A percentile compares a stretch with the other conserved stretches of the same genome.
These are phyloP conservation scores for Pythium biforme DNA, from an alignment of 352 stramenopile species.

Conservation along the genomic window DNA sequence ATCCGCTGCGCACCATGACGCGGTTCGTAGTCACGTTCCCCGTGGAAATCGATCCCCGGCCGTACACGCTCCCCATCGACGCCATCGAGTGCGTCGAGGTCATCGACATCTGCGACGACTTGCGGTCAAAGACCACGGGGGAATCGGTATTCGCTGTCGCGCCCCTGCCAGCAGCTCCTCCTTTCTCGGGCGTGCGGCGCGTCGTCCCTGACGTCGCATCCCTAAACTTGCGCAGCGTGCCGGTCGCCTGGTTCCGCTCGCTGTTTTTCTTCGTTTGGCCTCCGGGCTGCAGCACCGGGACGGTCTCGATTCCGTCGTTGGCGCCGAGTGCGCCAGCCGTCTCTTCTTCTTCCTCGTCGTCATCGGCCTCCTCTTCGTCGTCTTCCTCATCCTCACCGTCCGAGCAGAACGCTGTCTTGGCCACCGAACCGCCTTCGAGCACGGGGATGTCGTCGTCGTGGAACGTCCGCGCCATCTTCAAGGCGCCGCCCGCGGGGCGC, in stretches of 20 bases:
- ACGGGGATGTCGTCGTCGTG: slow-evolving; percentile 67
- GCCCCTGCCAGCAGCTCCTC: background rate
- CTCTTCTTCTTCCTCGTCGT: slow-evolving; percentile 36
- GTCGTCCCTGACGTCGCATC: slow-evolving; percentile 13
- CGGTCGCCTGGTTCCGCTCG: slow-evolving; percentile 4
- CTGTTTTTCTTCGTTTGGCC: slow-evolving; percentile 41
- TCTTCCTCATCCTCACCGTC: slow-evolving; percentile 30
- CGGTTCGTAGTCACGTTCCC: slow-evolving; percentile 35
- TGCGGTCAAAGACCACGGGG: slow-evolving; percentile 6
- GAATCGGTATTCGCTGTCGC: background rate
- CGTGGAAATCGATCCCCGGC: slow-evolving; percentile 34
- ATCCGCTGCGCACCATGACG: slow-evolving; percentile 33
- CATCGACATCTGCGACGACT: slow-evolving; percentile 9
- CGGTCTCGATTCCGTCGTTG: slow-evolving; percentile 48
- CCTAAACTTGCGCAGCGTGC: slow-evolving; percentile 26
- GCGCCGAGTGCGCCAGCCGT: slow-evolving; percentile 26
- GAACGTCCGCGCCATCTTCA: slow-evolving; percentile 1
- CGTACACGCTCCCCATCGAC: slow-evolving; percentile 2
- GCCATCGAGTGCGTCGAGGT: slow-evolving; percentile 11
- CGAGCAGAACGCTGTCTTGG: slow-evolving; percentile 36
- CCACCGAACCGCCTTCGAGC: slow-evolving; percentile 36
- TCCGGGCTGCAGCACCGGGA: slow-evolving; percentile 63
- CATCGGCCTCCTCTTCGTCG: slow-evolving; percentile 21
- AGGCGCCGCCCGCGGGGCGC: background rate
- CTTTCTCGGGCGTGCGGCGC: slow-evolving; percentile 22